Conservation (phyloP, 352 stramenopile species). For the Phytophthora cactorum region DNA sequence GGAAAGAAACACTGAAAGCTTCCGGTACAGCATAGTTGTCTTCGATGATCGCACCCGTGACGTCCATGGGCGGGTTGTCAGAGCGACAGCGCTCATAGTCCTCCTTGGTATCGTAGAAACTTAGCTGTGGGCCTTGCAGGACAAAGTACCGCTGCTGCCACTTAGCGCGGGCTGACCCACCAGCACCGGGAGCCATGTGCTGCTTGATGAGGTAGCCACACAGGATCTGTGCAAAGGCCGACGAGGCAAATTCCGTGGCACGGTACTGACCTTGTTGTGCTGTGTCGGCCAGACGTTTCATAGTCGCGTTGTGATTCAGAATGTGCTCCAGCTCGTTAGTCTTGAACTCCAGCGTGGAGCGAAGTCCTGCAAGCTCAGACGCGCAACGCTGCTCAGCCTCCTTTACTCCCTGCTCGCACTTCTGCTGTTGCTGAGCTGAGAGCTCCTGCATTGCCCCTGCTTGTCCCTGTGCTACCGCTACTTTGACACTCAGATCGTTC, state of each 20-base stretch:
- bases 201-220: slow-evolving; percentile 90
- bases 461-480: slow-evolving; percentile 81
- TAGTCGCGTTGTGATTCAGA: slow-evolving; percentile 87
- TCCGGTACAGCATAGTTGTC: slow-evolving; percentile 81
- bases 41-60: slow-evolving; percentile 76
- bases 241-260: slow-evolving; percentile 83
- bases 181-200: slow-evolving; percentile 56
- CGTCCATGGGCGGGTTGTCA: slow-evolving; percentile 83
- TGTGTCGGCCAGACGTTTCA: slow-evolving; percentile 85
- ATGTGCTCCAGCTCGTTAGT: slow-evolving; percentile 90
- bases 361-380: slow-evolving; percentile 67
- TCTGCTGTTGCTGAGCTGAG: slow-evolving; percentile 76
- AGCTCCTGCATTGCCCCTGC: slow-evolving; percentile 86
- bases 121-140: slow-evolving; percentile 76
- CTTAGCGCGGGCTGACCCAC: slow-evolving; percentile 52
- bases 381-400: slow-evolving; percentile 80
- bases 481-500: slow-evolving; percentile 84
- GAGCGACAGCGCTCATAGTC: slow-evolving; percentile 85
- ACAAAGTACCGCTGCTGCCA: slow-evolving; percentile 92
- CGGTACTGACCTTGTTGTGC: slow-evolving; percentile 87
- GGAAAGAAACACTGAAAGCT: slow-evolving; percentile 84
- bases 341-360: slow-evolving; percentile 84
- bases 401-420: slow-evolving; percentile 76
- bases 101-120: slow-evolving; percentile 88
- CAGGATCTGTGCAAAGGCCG: slow-evolving; percentile 70